These are phyloP conservation scores for Apiospora pterosperma DNA, from an alignment of 2,329 filamentous ascomycete species.

Conservation along the genomic window DNA sequence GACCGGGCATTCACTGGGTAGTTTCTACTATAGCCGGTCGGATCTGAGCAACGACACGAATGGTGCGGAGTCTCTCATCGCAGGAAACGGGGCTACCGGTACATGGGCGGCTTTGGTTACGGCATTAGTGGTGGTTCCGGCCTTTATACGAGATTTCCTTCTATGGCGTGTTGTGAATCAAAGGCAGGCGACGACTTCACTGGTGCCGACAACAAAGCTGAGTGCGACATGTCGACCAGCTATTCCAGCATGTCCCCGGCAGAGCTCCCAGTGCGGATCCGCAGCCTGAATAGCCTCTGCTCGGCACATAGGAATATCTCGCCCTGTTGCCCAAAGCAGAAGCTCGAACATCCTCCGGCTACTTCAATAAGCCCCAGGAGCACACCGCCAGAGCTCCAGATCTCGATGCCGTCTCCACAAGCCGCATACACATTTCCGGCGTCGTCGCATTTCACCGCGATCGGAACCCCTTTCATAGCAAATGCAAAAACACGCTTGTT, in stretches of 20 bases:
- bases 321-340: conserved; percentile 39
- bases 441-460: conserved; percentile 37
- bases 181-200: background rate
- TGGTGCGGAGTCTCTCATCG: background rate
- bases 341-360: conserved; percentile 37
- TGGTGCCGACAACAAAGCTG: background rate
- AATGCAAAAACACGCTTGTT: conserved; percentile 52
- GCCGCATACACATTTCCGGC: conserved; percentile 44
- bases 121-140: background rate
- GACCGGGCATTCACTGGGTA: no score
- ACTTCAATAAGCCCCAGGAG: conserved; percentile 40
- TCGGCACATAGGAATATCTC: conserved; percentile 47
- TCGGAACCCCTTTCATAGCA: conserved; percentile 41
- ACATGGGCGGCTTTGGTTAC: background rate
- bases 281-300: conserved; percentile 40
- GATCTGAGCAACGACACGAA: background rate
- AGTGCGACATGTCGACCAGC: background rate
- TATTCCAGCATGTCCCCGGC: background rate
- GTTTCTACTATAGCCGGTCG: no score
- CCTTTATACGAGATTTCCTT: no score
- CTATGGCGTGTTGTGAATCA: background rate
- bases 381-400: conserved; percentile 41
- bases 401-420: conserved; percentile 46
- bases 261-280: conserved; percentile 18
- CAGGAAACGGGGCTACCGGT: background rate